Percentiles rank a stretch among this genome's conserved stretches.
Evolutionary conservation across 2,329 filamentous ascomycete genomes (phyloP).

Genomic region (Cladophialophora yegresii): DNA sequence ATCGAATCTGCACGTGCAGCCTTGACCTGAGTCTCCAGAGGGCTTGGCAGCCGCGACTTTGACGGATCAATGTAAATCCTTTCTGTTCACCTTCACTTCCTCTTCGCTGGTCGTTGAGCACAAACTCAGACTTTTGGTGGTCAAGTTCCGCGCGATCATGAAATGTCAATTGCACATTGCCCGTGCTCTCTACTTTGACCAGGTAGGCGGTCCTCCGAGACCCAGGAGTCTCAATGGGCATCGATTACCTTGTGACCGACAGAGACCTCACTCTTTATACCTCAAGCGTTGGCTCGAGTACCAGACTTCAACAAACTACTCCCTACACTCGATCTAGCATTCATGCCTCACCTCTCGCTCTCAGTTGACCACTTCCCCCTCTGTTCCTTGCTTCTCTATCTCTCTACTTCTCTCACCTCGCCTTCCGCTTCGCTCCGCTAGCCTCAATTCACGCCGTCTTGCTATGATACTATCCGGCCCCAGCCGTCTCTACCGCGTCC

Average conservation of each 20-base stretch:
- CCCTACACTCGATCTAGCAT: neutral
- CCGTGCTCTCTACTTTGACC: neutral
- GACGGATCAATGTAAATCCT: neutral
- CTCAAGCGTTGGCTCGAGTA: neutral
- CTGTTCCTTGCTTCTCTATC: no score
- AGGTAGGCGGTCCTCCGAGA: neutral
- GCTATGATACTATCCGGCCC: neutral
- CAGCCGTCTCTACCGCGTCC: no score
- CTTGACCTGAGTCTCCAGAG: neutral
- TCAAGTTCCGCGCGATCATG: neutral
- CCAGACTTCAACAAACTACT: neutral
- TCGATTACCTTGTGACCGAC: neutral
- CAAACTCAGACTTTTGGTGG: neutral
- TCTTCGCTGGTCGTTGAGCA: neutral
- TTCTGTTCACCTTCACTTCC: neutral
- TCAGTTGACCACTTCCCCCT: neutral
- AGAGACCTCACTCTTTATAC: neutral
- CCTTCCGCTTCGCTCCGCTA: neutral
- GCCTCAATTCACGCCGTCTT: neutral
- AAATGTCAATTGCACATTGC: neutral
- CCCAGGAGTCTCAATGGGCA: neutral
- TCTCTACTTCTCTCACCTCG: neutral
- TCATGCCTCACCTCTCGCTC: neutral
- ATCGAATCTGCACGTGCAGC: neutral
- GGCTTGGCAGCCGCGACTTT: neutral